A percentile compares a stretch with the other conserved stretches of the same genome.
Conservation (phyloP, 352 stramenopile species). For the Phytophthora tubulina region DNA sequence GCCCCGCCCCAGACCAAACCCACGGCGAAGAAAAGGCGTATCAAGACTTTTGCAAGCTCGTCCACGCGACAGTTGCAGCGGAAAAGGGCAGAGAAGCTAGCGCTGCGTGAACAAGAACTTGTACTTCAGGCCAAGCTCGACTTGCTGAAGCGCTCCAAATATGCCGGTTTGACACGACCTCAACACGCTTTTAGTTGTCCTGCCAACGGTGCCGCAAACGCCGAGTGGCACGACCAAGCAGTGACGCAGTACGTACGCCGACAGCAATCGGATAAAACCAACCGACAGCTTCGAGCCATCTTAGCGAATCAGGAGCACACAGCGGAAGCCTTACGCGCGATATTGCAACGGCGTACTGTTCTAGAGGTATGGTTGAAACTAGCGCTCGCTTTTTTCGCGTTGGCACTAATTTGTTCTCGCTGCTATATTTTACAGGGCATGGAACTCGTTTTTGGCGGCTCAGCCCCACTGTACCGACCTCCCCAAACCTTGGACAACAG, state of each 20-base stretch:
- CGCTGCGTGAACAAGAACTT: constrained; percentile 16
- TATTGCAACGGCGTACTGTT: constrained; percentile 8
- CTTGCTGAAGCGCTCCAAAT: constrained; percentile 17
- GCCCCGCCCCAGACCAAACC: background rate
- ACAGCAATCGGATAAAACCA: constrained; percentile 30
- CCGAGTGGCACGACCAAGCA: constrained; percentile 17
- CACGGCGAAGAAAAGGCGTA: constrained; percentile 24
- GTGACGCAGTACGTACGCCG: constrained; percentile 18
- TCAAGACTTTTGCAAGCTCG: constrained; percentile 33
- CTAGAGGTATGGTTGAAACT: constrained; percentile 6
- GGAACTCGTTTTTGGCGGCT: constrained; percentile 22
- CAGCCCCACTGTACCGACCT: constrained; percentile 9
- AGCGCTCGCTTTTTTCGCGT: background rate
- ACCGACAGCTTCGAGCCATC: constrained; percentile 22
- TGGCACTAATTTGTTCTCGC: background rate
- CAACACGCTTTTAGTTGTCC: background rate
- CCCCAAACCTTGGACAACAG: constrained; percentile 9
- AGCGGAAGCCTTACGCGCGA: constrained; percentile 6
- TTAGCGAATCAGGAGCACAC: constrained; percentile 21
- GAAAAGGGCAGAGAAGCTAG: constrained; percentile 21
- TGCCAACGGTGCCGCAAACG: background rate
- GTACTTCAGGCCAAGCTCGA: constrained; percentile 21
- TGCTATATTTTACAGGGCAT: constrained; percentile 17
- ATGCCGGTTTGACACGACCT: background rate
- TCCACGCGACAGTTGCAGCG: constrained; percentile 31